A percentile compares a stretch with the other conserved stretches of the same genome.
Conservation (phyloP, 2,329 filamentous ascomycete species). For the Trichoderma brevicompactum region DNA sequence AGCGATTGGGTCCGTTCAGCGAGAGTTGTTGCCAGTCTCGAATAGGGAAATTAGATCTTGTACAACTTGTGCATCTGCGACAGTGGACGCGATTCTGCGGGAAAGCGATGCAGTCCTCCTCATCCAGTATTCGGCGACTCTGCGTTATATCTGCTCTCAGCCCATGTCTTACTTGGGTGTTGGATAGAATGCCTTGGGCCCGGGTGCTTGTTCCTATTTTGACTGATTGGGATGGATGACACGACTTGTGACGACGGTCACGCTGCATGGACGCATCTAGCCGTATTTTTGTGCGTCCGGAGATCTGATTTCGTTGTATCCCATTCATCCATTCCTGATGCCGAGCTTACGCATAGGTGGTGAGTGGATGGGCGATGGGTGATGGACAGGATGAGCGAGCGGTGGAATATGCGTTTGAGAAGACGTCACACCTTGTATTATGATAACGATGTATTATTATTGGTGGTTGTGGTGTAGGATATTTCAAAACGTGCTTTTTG, state of each 20-base stretch:
- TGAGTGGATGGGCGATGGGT: neutral
- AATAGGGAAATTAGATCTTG: slow-evolving; percentile 28
- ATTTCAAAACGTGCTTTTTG: neutral
- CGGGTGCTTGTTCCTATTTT: neutral
- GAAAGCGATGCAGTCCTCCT: slow-evolving; percentile 18
- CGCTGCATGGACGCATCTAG: slow-evolving; percentile 23
- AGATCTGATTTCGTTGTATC: slow-evolving; percentile 25
- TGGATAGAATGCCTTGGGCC: neutral
- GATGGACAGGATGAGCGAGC: neutral
- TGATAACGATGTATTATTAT: neutral
- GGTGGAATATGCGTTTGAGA: neutral
- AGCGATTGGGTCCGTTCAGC: slow-evolving; percentile 28
- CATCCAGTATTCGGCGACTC: neutral
- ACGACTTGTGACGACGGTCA: neutral
- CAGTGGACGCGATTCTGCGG: slow-evolving; percentile 26
- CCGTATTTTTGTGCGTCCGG: slow-evolving; percentile 23
- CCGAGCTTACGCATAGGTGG: neutral
- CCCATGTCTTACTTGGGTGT: neutral
- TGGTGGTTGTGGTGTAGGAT: neutral
- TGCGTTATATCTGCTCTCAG: neutral
- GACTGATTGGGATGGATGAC: neutral
- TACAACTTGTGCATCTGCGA: slow-evolving; percentile 22
- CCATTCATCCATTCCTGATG: neutral
- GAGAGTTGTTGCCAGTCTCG: slow-evolving; percentile 11
- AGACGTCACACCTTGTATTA: neutral